phyloP scores from a whole-genome alignment of 352 stramenopile species.

The Phytophthora podocarpi region DNA sequence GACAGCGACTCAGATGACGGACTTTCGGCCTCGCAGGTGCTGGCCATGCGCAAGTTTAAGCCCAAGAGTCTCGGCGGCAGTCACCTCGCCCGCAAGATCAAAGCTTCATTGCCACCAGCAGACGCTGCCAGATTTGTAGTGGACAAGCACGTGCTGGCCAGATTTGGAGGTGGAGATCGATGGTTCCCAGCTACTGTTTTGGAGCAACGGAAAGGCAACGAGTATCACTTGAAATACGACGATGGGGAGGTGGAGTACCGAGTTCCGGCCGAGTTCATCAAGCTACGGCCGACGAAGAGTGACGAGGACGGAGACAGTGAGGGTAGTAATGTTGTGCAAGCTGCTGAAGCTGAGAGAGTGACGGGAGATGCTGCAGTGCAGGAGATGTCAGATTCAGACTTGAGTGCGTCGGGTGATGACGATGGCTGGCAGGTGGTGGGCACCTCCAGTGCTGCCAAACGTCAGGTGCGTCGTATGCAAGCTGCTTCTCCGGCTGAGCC shows the following conservation, averaged over 20 bases:
- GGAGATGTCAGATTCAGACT: conserved; percentile 22
- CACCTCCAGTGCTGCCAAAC: conserved; percentile 23
- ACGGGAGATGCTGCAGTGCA: conserved; percentile 14
- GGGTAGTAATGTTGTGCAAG: background rate
- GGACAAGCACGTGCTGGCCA: conserved; percentile 59
- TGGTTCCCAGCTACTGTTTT: conserved; percentile 74
- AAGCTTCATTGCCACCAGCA: conserved; percentile 23
- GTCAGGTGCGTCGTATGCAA: conserved; percentile 17
- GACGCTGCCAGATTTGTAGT: conserved; percentile 36
- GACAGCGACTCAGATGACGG: conserved; percentile 68
- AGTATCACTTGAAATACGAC: conserved; percentile 82
- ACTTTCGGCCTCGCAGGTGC: conserved; percentile 60
- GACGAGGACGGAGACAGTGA: conserved; percentile 22
- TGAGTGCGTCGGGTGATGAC: conserved; percentile 49
- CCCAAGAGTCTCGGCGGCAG: conserved; percentile 53
- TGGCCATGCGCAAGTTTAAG: conserved; percentile 69
- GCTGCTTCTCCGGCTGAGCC: conserved; percentile 13
- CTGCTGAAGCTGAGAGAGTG: conserved; percentile 4
- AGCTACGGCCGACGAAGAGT: conserved; percentile 11
- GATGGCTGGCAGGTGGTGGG: conserved; percentile 80
- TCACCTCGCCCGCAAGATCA: conserved; percentile 23
- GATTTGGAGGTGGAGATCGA: conserved; percentile 54
- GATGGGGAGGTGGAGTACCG: conserved; percentile 76
- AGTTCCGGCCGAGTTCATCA: conserved; percentile 64
- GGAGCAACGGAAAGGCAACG: conserved; percentile 73